A percentile compares a stretch with the other conserved stretches of the same genome.
These are phyloP conservation scores for Trichoderma virens DNA, from an alignment of 495 filamentous ascomycete genomes.

Conservation along the genomic window DNA sequence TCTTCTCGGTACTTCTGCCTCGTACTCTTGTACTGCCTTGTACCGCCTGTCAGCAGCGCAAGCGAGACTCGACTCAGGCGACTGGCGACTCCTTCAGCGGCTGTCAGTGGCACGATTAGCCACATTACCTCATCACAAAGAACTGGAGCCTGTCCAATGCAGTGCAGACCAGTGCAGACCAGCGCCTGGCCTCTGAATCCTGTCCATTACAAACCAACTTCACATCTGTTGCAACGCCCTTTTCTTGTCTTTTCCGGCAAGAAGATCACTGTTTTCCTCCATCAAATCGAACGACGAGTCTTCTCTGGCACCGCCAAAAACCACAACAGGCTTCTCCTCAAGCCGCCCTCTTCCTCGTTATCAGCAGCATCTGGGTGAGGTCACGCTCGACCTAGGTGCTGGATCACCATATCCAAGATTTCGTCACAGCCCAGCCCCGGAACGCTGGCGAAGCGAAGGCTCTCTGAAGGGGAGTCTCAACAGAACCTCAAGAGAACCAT, in stretches of 20 bases:
- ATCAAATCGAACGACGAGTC: background rate
- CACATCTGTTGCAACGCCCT: background rate
- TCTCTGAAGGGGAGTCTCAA: constrained; percentile 64
- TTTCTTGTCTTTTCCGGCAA: background rate
- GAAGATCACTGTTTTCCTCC: too few species aligned
- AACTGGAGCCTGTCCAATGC: constrained; percentile 7
- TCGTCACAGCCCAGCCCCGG: constrained; percentile 4
- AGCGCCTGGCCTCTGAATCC: background rate
- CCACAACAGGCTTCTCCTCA: background rate
- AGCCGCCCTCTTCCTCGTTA: background rate
- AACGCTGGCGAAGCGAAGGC: constrained; percentile 74
- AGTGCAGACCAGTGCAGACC: background rate
- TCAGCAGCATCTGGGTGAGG: constrained; percentile 3
- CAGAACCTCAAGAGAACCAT: constrained; percentile 75
- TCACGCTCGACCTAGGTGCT: constrained; percentile 8
- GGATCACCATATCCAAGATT: constrained; percentile 3
- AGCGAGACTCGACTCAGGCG: too few species aligned
- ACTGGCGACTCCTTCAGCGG: too few species aligned
- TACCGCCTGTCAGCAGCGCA: background rate
- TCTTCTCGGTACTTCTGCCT: too few species aligned
- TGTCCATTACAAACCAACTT: constrained; percentile 4
- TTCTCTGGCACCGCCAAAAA: background rate
- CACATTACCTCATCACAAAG: constrained; percentile 8
- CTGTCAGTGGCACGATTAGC: background rate
- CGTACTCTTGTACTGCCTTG: background rate